phyloP scores from a whole-genome alignment of 23 red algal species.

The Agarophyton chilense region DNA sequence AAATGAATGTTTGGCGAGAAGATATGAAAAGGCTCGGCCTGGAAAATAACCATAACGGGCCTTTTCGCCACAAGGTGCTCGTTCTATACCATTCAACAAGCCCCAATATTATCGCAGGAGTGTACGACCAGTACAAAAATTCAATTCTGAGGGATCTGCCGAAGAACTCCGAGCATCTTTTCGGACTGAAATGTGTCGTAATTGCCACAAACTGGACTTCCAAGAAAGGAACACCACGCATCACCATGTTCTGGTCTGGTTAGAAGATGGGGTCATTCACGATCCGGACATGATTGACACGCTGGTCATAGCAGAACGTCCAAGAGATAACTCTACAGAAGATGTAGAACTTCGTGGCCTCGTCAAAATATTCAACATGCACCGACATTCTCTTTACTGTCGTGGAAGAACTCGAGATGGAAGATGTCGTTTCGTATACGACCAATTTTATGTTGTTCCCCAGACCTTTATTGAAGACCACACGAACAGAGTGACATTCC shows the following conservation, averaged over 20 bases:
- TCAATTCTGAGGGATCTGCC: neutral
- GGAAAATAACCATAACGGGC: too few species aligned
- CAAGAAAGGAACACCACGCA: neutral
- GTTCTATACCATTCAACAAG: neutral
- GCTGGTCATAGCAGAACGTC: too few species aligned
- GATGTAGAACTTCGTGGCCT: too few species aligned
- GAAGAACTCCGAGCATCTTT: neutral
- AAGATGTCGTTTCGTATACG: neutral
- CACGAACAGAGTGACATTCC: neutral
- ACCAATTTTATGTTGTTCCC: neutral
- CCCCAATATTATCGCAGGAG: neutral
- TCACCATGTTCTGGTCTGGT: constrained; percentile 2
- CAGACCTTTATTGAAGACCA: neutral
- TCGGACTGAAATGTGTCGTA: neutral
- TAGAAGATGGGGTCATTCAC: neutral
- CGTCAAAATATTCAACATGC: neutral
- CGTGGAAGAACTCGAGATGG: neutral
- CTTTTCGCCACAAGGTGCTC: neutral
- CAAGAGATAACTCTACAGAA: too few species aligned
- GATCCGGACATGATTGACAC: too few species aligned
- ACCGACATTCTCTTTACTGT: neutral
- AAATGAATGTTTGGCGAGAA: neutral
- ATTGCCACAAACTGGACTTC: neutral
- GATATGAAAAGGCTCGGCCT: neutral
- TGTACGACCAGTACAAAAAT: constrained; percentile 11